Conservation (phyloP, 2,329 filamentous ascomycete species). For the Orbilia oligospora region DNA sequence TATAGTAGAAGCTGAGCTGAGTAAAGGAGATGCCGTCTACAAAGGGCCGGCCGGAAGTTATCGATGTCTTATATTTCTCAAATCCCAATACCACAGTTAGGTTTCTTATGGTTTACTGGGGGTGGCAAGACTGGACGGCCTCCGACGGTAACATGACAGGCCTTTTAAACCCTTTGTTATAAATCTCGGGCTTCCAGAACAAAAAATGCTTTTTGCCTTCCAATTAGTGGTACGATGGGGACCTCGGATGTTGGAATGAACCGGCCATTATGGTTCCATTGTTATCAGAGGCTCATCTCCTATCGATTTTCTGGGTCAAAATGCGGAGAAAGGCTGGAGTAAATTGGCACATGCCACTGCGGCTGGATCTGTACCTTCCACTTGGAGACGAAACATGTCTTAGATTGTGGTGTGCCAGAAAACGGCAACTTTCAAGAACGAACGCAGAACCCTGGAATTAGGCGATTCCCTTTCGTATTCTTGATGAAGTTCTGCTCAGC, state of each 20-base stretch:
- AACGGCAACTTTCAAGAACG: constrained; percentile 57
- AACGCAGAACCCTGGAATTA: constrained; percentile 15
- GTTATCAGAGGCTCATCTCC: constrained; percentile 47
- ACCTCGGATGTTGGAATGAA: constrained; percentile 55
- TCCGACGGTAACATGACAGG: constrained; percentile 46
- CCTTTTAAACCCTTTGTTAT: constrained; percentile 10
- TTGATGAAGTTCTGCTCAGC: constrained; percentile 10
- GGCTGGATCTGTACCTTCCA: constrained; percentile 53
- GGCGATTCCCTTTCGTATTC: constrained; percentile 45
- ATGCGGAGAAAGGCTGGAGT: constrained; percentile 49
- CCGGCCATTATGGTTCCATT: constrained; percentile 55
- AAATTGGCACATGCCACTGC: constrained; percentile 56
- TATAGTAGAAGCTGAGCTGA: background rate
- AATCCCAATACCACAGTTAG: constrained; percentile 45
- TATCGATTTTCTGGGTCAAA: constrained; percentile 55
- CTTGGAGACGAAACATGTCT: constrained; percentile 56
- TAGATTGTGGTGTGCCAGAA: constrained; percentile 45
- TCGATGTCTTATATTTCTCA: constrained; percentile 56
- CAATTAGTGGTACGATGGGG: constrained; percentile 40
- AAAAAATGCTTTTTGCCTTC: constrained; percentile 41
- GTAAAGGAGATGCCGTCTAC: constrained; percentile 11
- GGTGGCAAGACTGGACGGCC: constrained; percentile 44
- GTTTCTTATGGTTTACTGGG: constrained; percentile 35
- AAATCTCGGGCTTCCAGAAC: constrained; percentile 52
- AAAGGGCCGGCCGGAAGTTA: constrained; percentile 21